These are phyloP conservation scores for Candida labiduridarum DNA, from an alignment of 1,139 yeast species.

Conservation along the genomic window DNA sequence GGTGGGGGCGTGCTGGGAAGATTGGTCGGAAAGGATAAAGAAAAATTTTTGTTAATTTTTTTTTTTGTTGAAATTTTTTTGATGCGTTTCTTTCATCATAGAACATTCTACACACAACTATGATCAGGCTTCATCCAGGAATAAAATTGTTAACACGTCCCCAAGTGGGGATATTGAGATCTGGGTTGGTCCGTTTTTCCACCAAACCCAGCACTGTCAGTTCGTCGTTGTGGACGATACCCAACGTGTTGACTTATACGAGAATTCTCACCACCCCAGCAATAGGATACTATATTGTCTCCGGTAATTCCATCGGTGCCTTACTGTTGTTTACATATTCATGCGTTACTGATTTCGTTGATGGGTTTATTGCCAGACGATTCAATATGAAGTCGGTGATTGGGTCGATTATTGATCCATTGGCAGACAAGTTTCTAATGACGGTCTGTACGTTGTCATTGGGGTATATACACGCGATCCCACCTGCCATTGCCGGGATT, in stretches of 20 bases:
- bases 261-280: conserved; percentile 79
- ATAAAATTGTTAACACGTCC: neutral
- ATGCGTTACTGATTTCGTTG: conserved; percentile 86
- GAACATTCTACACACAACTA: conserved; percentile 1
- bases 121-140: conserved; percentile 6
- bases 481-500: conserved; percentile 64
- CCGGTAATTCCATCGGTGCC: conserved; percentile 64
- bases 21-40: too few relatives aligned
- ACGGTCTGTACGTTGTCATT: conserved; percentile 79
- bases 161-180: neutral
- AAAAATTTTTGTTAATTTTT: conserved; percentile 2
- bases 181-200: conserved; percentile 2
- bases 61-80: neutral
- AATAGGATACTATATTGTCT: conserved; percentile 75
- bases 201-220: neutral
- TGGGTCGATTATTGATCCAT: conserved; percentile 92
- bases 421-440: conserved; percentile 94
- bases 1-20: too few relatives aligned
- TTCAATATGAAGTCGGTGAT: conserved; percentile 77
- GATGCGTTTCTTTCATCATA: neutral
- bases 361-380: conserved; percentile 86
- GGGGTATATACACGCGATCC: conserved; percentile 69
- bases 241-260: conserved; percentile 80
- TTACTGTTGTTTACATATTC: conserved; percentile 78
- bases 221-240: conserved; percentile 53